Evolutionary conservation across 257 asterid species (phyloP).

Genomic region (Jaltomata sinuosa): DNA sequence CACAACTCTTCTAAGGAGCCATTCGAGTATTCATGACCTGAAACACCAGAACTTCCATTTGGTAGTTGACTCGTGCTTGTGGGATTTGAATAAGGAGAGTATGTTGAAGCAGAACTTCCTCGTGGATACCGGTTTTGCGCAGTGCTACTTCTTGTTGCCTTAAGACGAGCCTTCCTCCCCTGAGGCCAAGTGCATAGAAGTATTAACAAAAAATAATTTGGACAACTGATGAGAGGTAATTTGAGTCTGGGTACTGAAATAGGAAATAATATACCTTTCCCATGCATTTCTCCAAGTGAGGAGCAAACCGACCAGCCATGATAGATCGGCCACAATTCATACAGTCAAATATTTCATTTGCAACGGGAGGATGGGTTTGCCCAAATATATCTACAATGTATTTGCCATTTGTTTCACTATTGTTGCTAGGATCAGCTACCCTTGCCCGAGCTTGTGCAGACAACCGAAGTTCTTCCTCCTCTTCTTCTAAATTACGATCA

Average conservation of each 20-base stretch:
- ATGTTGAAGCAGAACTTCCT: slow-evolving; percentile 39
- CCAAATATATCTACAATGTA: slow-evolving; percentile 88
- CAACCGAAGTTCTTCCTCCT: slow-evolving; percentile 79
- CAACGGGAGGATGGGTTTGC: slow-evolving; percentile 86
- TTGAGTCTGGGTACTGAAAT: neutral
- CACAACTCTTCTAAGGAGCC: slow-evolving; percentile 43
- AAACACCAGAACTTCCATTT: slow-evolving; percentile 45
- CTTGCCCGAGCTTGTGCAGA: slow-evolving; percentile 78
- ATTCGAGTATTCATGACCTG: slow-evolving; percentile 48
- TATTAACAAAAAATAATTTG: neutral
- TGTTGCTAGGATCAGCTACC: slow-evolving; percentile 66
- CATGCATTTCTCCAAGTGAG: slow-evolving; percentile 99
- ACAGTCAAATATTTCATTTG: slow-evolving; percentile 75
- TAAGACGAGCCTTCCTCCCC: slow-evolving; percentile 95
- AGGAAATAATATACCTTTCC: slow-evolving; percentile 63
- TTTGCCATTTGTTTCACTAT: slow-evolving; percentile 70
- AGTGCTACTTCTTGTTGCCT: slow-evolving; percentile 78
- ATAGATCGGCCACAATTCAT: slow-evolving; percentile 83
- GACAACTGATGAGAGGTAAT: neutral
- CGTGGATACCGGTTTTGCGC: slow-evolving; percentile 66
- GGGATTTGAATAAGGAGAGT: slow-evolving; percentile 34
- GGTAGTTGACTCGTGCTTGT: slow-evolving; percentile 32
- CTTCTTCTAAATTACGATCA: slow-evolving; percentile 68
- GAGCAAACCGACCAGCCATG: slow-evolving; percentile 90
- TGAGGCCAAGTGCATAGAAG: slow-evolving; percentile 16